These are phyloP conservation scores for Chlorella sp. DNA, from an alignment of 139 green algal genomes.

Conservation along the genomic window DNA sequence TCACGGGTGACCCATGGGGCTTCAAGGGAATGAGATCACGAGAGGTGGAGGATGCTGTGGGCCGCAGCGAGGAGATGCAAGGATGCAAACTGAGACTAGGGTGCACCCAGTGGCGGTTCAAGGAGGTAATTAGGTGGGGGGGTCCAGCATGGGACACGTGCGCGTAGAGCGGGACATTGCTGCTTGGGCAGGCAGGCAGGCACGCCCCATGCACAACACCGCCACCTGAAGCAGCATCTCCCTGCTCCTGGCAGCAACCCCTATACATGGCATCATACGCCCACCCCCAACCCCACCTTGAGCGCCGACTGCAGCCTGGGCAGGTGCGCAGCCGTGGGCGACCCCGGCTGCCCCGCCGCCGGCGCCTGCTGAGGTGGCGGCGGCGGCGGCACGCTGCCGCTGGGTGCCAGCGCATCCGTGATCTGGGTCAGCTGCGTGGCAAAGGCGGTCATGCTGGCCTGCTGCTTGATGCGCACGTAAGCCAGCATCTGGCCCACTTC, in stretches of 20 bases:
- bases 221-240: too few relatives aligned
- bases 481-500: conserved; percentile 66
- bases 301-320: conserved; percentile 32
- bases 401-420: conserved; percentile 10
- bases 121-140: too few relatives aligned
- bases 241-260: too few relatives aligned
- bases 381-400: not conserved
- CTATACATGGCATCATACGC: too few relatives aligned
- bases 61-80: too few relatives aligned
- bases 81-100: too few relatives aligned
- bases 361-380: not conserved
- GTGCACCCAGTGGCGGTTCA: too few relatives aligned
- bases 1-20: too few relatives aligned
- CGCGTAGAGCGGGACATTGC: not conserved
- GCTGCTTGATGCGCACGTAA: conserved; percentile 51
- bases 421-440: conserved; percentile 57
- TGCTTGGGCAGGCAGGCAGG: not conserved
- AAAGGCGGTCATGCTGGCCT: conserved; percentile 57
- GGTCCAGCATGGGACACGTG: not conserved
- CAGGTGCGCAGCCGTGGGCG: not conserved
- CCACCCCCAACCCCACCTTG: conserved; percentile 11
- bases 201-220: not conserved
- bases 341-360: not conserved
- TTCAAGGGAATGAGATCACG: too few relatives aligned
- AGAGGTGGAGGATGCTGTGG: too few relatives aligned